Evolutionary conservation across 2,329 filamentous ascomycete genomes (phyloP).

Genomic region (Sphaerulina vaccinii): DNA sequence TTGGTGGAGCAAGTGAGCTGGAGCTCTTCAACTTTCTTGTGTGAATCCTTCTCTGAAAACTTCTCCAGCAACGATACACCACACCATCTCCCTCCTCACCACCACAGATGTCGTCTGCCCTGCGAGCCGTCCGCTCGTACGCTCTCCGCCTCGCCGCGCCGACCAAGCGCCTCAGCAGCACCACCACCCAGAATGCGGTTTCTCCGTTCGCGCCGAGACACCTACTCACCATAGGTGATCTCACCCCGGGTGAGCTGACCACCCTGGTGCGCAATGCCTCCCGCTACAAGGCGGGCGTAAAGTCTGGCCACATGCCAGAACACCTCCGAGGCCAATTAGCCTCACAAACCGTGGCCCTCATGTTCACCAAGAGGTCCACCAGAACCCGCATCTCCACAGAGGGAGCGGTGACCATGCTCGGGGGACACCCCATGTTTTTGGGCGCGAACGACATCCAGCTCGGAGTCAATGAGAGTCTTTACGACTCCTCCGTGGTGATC

Average conservation of each 20-base stretch:
- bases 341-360: slow-evolving; percentile 85
- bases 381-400: slow-evolving; percentile 92
- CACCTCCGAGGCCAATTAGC: slow-evolving; percentile 62
- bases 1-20: too few species aligned
- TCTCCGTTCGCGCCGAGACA: slow-evolving; percentile 71
- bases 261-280: slow-evolving; percentile 80
- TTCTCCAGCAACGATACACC: too few species aligned
- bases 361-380: slow-evolving; percentile 95
- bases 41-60: not conserved
- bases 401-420: slow-evolving; percentile 81
- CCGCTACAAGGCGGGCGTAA: slow-evolving; percentile 72
- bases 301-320: slow-evolving; percentile 61
- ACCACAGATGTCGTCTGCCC: slow-evolving; percentile 22
- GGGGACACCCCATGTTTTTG: slow-evolving; percentile 93
- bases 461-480: slow-evolving; percentile 92
- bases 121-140: slow-evolving; percentile 27
- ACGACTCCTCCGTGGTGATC: slow-evolving; percentile 86
- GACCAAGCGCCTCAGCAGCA: slow-evolving; percentile 28
- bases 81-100: not conserved
- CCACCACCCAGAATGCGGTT: slow-evolving; percentile 41
- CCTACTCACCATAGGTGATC: slow-evolving; percentile 85
- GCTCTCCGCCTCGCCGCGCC: slow-evolving; percentile 13
- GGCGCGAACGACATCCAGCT: slow-evolving; percentile 95
- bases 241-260: slow-evolving; percentile 75
- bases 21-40: too few species aligned